Percentiles rank a stretch among this genome's conserved stretches.
Evolutionary conservation across 2,329 filamentous ascomycete species (phyloP).

Genomic region (Karstenula rhodostoma): DNA sequence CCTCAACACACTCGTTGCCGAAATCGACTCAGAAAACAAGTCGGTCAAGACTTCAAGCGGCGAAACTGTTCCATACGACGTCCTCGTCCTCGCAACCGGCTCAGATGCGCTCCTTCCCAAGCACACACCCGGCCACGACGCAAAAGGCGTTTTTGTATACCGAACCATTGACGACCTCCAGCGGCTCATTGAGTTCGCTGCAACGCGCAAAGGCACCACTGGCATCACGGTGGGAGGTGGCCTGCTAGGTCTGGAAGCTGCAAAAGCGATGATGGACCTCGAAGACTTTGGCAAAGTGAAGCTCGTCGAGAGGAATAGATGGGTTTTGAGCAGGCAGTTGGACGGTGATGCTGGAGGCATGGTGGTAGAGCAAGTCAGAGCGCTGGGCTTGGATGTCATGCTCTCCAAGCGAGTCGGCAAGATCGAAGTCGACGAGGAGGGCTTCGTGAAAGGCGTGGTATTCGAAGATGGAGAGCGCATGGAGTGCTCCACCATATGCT

Average conservation of each 20-base stretch:
- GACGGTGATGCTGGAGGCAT: conserved; percentile 82
- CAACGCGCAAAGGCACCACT: conserved; percentile 69
- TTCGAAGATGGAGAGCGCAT: conserved; percentile 84
- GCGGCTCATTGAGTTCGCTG: conserved; percentile 76
- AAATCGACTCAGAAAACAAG: conserved; percentile 70
- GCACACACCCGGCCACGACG: conserved; percentile 79
- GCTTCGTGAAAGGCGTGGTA: conserved; percentile 74
- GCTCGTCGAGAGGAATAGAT: conserved; percentile 81
- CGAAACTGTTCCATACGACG: conserved; percentile 75
- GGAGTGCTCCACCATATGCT: conserved; percentile 82
- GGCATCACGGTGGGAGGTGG: conserved; percentile 86
- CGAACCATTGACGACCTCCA: conserved; percentile 84
- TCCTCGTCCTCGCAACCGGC: conserved; percentile 84
- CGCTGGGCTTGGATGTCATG: conserved; percentile 81
- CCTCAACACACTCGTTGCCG: conserved; percentile 76
- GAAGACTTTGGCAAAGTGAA: conserved; percentile 76
- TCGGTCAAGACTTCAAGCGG: conserved; percentile 75
- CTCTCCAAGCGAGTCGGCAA: conserved; percentile 77
- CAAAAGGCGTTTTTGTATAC: conserved; percentile 87
- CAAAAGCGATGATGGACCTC: conserved; percentile 90
- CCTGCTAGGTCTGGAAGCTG: conserved; percentile 84
- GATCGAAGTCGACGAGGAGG: conserved; percentile 73
- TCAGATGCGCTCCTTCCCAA: conserved; percentile 80
- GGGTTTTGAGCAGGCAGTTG: conserved; percentile 83
- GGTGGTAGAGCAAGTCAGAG: conserved; percentile 81